Base-by-base conservation (phyloP, 2,329 filamentous ascomycete species). In the Colletotrichum spaethianum region DNA sequence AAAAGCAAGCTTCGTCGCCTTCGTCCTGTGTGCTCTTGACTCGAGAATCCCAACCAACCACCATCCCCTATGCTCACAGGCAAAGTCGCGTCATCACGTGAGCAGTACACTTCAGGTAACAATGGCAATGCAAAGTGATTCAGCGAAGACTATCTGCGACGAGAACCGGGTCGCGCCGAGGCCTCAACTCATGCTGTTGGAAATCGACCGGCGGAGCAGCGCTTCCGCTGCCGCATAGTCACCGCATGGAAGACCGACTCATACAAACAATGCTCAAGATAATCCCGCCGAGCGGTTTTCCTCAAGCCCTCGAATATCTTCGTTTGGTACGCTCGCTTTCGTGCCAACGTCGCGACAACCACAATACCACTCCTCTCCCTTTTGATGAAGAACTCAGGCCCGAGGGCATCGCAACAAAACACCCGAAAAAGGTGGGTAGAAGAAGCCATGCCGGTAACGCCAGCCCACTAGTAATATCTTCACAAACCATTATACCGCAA, bases 401-500 rank as follows among this genome's bases (percentile, higher is more conserved):
- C 23, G 28, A 53, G 67, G 70, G 52, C 36, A 40, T 38, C 28
- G 63, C 46, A 72, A 38, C 33, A 20, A 46, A 64, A 53, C 42
- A 60, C 53, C 61, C 48, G 6, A 18, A 56, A 65, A 26, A 38
- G 36, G 62, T 55, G 46, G 57, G 31, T 62, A 62, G 55, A 56
- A 63, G 33, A 72, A 62, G n/a, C 33, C 70, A 67, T 73, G 53
- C 70, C 67, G 36, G 23, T 48, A 73, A 73, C 70, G 67, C 70
- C 70, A 66, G 26, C 55, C 63, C 70, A 63, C 57, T 72, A 60
- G 44, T 72, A 72, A 72, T 67, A 67, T 72, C 62, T 73, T 72
- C 56, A 72, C 68, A 73, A 72, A 67, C 63, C 71, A 63, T 60
- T 73, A 59, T 60, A 52, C 71, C 71, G 50, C 71, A 73, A 72